phyloP scores from a whole-genome alignment of 225 moss, liverwort and hornwort genomes.

The Lunularia cruciata region DNA sequence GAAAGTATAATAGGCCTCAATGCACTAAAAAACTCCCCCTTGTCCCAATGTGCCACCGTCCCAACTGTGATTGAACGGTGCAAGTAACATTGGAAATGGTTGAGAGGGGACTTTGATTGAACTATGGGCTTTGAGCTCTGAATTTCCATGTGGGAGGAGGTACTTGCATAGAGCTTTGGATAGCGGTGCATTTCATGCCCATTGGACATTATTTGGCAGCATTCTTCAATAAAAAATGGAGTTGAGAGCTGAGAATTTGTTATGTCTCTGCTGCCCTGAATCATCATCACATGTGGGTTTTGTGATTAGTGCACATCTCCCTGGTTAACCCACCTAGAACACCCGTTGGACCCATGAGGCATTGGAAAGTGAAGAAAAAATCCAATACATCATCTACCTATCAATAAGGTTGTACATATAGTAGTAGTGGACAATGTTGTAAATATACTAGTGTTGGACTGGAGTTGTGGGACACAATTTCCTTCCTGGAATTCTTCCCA shows the following conservation, averaged over 20 bases:
- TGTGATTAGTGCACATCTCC: constrained; percentile 15
- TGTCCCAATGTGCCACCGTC: constrained; percentile 27
- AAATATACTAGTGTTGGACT: not conserved
- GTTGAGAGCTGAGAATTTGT: constrained; percentile 6
- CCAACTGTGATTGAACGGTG: constrained; percentile 1
- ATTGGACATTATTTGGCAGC: not conserved
- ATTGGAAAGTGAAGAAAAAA: constrained; percentile 15
- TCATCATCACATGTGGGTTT: constrained; percentile 19
- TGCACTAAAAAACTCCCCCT: constrained; percentile 16
- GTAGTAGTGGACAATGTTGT: constrained; percentile 1
- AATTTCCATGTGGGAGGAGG: constrained; percentile 9
- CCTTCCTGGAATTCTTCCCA: not conserved
- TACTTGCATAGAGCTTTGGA: not conserved
- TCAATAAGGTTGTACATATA: not conserved
- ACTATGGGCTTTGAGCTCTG: constrained; percentile 21
- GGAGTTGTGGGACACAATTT: not conserved
- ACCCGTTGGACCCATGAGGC: constrained; percentile 25
- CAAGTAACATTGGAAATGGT: constrained; percentile 21
- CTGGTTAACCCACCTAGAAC: constrained; percentile 9
- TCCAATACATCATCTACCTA: constrained; percentile 5
- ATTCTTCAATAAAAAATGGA: constrained; percentile 7
- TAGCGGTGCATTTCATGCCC: not conserved
- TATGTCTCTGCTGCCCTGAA: constrained; percentile 12
- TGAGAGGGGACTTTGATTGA: constrained; percentile 20
- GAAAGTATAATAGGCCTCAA: constrained; percentile 1